These are phyloP conservation scores for Pseudonectria foliicola DNA, from an alignment of 2,329 filamentous ascomycete species.

Conservation along the genomic window DNA sequence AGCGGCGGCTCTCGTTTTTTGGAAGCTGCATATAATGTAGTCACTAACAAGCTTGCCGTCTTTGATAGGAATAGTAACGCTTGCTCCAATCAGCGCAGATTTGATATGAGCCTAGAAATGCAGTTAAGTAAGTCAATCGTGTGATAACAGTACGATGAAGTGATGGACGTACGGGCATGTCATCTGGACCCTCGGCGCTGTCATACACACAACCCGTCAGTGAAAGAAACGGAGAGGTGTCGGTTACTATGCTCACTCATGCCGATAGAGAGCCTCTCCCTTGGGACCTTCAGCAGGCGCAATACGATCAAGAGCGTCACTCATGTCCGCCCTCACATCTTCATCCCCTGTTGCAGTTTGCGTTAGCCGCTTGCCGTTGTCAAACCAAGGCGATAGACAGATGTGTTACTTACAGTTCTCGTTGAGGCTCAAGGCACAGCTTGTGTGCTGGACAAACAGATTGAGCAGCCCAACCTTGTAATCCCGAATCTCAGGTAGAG, in stretches of 20 bases:
- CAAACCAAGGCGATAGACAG: constrained; percentile 29
- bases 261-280: constrained; percentile 70
- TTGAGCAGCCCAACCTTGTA: constrained; percentile 85
- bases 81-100: constrained; percentile 79
- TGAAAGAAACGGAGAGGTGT: background rate
- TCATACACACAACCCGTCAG: constrained; percentile 2
- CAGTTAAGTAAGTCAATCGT: background rate
- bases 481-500: constrained; percentile 69
- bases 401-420: constrained; percentile 61
- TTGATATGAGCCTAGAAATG: constrained; percentile 75
- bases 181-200: constrained; percentile 78
- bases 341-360: constrained; percentile 42
- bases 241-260: constrained; percentile 38
- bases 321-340: constrained; percentile 91
- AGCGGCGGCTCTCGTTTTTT: constrained; percentile 3
- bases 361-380: background rate
- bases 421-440: constrained; percentile 82
- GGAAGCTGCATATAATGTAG: background rate
- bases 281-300: constrained; percentile 70
- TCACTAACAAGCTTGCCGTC: constrained; percentile 65
- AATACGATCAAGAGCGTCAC: constrained; percentile 83
- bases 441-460: constrained; percentile 93
- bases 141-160: background rate
- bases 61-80: constrained; percentile 82
- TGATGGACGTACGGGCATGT: constrained; percentile 67